Evolutionary conservation across 2,329 filamentous ascomycete genomes (phyloP).

Genomic region (Fusarium buharicum): DNA sequence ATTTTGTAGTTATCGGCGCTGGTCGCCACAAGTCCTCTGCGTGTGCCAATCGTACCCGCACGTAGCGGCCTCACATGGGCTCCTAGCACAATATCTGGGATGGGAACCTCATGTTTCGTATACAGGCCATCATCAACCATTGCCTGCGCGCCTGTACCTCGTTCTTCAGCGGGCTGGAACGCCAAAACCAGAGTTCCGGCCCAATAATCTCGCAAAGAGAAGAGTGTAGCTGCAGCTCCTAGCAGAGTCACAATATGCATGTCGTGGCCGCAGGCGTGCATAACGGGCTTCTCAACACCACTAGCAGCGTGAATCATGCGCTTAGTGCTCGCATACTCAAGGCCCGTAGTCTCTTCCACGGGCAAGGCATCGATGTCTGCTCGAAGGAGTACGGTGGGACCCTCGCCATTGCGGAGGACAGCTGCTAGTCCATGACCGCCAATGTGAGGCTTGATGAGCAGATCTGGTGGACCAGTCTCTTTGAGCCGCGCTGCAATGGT

Average conservation of each 20-base stretch:
- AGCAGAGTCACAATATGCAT: constrained; percentile 70
- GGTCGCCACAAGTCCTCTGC: constrained; percentile 42
- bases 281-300: constrained; percentile 59
- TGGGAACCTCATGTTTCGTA: constrained; percentile 34
- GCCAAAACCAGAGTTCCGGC: constrained; percentile 69
- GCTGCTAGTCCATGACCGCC: constrained; percentile 69
- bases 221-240: constrained; percentile 63
- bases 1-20: constrained; percentile 46
- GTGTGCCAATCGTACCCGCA: constrained; percentile 48
- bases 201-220: constrained; percentile 60
- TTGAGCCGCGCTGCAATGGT: constrained; percentile 56
- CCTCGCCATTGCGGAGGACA: constrained; percentile 64
- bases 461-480: neutral
- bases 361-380: constrained; percentile 73
- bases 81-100: constrained; percentile 53
- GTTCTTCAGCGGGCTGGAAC: constrained; percentile 76
- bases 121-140: constrained; percentile 55
- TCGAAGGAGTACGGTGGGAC: constrained; percentile 66
- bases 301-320: constrained; percentile 5
- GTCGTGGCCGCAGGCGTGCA: constrained; percentile 77
- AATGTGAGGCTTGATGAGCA: constrained; percentile 59
- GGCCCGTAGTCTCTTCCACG: constrained; percentile 63
- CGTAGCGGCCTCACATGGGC: constrained; percentile 47
- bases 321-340: constrained; percentile 62
- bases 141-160: constrained; percentile 64